A percentile compares a stretch with the other conserved stretches of the same genome.
phyloP scores from a whole-genome alignment of 108 stramenopile species.

The Discostella pseudostelligera region DNA sequence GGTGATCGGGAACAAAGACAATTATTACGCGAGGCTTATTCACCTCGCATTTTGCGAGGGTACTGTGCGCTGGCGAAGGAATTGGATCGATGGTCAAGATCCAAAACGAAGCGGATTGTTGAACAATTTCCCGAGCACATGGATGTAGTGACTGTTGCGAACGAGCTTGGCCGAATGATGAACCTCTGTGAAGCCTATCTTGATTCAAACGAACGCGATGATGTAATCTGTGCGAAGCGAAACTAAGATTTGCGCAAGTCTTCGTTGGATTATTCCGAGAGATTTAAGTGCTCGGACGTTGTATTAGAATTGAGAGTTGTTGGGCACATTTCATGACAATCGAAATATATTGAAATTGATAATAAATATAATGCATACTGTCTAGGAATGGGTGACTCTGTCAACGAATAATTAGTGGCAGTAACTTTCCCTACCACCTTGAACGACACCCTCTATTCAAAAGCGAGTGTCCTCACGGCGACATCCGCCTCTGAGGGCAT shows the following conservation, averaged over 20 bases:
- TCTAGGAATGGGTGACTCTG: too few species aligned
- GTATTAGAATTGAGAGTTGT: too few species aligned
- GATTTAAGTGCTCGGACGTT: too few species aligned
- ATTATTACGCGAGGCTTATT: constrained; percentile 15
- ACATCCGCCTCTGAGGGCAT: not conserved
- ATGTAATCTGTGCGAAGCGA: not conserved
- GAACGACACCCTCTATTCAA: constrained; percentile 12
- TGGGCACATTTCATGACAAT: too few species aligned
- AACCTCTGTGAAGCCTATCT: constrained; percentile 8
- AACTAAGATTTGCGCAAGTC: too few species aligned
- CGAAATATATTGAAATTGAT: too few species aligned
- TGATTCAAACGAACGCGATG: not conserved
- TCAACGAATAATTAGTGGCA: too few species aligned
- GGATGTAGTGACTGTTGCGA: constrained; percentile 13
- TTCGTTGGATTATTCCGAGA: too few species aligned
- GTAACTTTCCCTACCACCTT: not conserved
- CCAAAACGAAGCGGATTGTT: constrained; percentile 7
- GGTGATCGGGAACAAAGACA: constrained; percentile 2
- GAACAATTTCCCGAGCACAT: constrained; percentile 26
- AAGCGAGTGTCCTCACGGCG: constrained; percentile 23
- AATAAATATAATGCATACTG: too few species aligned
- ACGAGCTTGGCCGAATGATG: constrained; percentile 7
- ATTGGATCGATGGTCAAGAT: constrained; percentile 21
- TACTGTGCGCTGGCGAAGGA: constrained; percentile 27
- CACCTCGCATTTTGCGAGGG: constrained; percentile 20